These are phyloP conservation scores for Neofusicoccum cordaticola DNA, from an alignment of 2,329 filamentous ascomycete genomes.

Conservation along the genomic window DNA sequence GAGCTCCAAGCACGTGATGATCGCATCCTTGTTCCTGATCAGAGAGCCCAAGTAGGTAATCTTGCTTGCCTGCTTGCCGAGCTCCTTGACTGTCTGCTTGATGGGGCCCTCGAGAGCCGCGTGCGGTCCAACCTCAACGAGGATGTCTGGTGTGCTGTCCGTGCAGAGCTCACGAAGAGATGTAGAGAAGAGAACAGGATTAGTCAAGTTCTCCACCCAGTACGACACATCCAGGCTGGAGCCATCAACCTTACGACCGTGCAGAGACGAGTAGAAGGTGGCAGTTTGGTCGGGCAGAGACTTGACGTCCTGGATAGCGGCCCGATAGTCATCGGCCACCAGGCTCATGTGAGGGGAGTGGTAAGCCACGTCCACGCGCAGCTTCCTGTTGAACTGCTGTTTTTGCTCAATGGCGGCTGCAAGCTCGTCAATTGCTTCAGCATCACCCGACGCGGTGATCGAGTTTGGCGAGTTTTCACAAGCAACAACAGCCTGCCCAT, in stretches of 20 bases:
- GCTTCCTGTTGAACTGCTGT: conserved; percentile 37
- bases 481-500: conserved; percentile 21
- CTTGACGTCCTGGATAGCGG: background rate
- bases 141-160: background rate
- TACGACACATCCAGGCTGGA: conserved; percentile 24
- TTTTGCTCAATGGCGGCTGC: conserved; percentile 32
- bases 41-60: conserved; percentile 6
- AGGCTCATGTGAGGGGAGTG: conserved; percentile 45
- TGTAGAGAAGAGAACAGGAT: conserved; percentile 35
- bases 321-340: conserved; percentile 28
- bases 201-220: conserved; percentile 39
- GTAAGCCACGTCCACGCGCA: conserved; percentile 45
- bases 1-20: conserved; percentile 16
- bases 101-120: conserved; percentile 26
- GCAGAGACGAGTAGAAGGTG: conserved; percentile 12
- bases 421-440: conserved; percentile 32
- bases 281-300: background rate
- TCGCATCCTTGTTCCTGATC: conserved; percentile 4
- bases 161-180: conserved; percentile 20
- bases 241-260: background rate
- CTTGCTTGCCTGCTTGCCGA: conserved; percentile 11
- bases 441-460: conserved; percentile 47
- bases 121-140: conserved; percentile 32
- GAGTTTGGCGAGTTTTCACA: conserved; percentile 41
- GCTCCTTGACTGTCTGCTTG: conserved; percentile 12